A percentile compares a stretch with the other conserved stretches of the same genome.
These are phyloP conservation scores for Cordyceps javanica DNA, from an alignment of 2,329 filamentous ascomycete genomes.

Conservation along the genomic window DNA sequence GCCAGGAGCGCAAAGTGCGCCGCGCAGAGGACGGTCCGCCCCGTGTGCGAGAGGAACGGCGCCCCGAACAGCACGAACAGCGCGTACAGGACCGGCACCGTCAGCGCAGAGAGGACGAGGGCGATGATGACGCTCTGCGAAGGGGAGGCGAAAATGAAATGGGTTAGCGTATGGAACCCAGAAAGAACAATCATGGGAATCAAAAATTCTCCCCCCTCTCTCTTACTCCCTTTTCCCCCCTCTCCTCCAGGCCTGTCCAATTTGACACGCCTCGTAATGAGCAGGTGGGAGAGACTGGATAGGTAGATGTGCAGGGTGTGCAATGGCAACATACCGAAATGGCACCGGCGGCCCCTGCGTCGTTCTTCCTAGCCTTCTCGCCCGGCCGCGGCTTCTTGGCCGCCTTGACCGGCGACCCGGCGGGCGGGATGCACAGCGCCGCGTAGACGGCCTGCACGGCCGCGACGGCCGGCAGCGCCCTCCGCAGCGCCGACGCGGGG, in stretches of 20 bases:
- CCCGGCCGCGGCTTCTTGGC: slow-evolving; percentile 47
- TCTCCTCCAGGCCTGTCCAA: too few species aligned
- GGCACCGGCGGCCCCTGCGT: slow-evolving; percentile 37
- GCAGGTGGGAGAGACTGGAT: too few species aligned
- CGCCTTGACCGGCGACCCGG: slow-evolving; percentile 37
- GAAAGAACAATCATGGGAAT: too few species aligned
- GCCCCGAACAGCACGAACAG: slow-evolving; percentile 84
- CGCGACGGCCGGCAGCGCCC: slow-evolving; percentile 55
- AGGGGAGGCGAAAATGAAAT: neutral
- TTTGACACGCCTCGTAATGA: too few species aligned
- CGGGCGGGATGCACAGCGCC: slow-evolving; percentile 57
- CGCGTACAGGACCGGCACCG: slow-evolving; percentile 57
- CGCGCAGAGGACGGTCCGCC: slow-evolving; percentile 73
- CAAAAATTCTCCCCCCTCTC: too few species aligned
- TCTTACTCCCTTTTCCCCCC: too few species aligned
- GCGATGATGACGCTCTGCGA: slow-evolving; percentile 40
- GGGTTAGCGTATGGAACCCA: neutral
- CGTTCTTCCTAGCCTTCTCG: slow-evolving; percentile 45
- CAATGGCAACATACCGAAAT: slow-evolving; percentile 36
- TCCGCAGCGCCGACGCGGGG: slow-evolving; percentile 58
- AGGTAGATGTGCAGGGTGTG: neutral
- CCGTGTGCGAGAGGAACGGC: slow-evolving; percentile 73
- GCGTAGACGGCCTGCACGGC: slow-evolving; percentile 59
- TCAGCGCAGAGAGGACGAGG: slow-evolving; percentile 57
- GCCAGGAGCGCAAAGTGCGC: slow-evolving; percentile 76